Base-by-base conservation (phyloP, 495 filamentous ascomycete genomes). In the Aspergillus heteromorphus region DNA sequence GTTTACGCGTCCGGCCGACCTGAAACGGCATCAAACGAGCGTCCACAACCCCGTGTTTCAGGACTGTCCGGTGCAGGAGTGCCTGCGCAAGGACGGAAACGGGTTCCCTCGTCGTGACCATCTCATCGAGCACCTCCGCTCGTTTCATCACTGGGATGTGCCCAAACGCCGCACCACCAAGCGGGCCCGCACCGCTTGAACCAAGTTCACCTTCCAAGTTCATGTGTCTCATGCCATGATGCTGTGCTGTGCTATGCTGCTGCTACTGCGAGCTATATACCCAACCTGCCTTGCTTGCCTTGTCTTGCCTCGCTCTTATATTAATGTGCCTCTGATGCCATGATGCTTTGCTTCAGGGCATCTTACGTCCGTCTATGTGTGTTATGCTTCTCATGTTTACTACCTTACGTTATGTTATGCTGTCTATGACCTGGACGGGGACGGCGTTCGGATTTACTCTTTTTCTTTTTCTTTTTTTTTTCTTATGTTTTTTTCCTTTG, bases 41-140 rank as follows among this genome's bases (percentile, higher is more conserved):
- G 75, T 78, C 9, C 81, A 84, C 59, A 70, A 71, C 49, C 73
- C 73, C 9, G 83, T 89, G 49, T 80, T 83, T 43, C 79, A 89
- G 41, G 81, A 86, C 66, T 97, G 92, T 58, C 89, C 90, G 0
- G 81, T 88, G 54, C 60, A 70, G n/a, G 82, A 85, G 65, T 96
- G 92, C 75, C 89, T 90, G 62, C 85, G 91, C 13, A 86, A 87
- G 65, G 79, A 78, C 0, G 83, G 80, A 62, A 82, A 86, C 58
- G 89, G 89, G 1, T 97, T 96, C 66, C 87, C 88, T 14, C 83
- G 92, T 1, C 83, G 86, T 51, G 92, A 96, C 69, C 95, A 97
- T 58, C 78, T 95, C 2, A 86, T 88, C 57, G 92, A 97, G 70
- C 92, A 97, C 65, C 68, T 92, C 18, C 83, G 90, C 21, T 83